Conservation (phyloP, 441 rosid species). For the Erodium texanum region DNA sequence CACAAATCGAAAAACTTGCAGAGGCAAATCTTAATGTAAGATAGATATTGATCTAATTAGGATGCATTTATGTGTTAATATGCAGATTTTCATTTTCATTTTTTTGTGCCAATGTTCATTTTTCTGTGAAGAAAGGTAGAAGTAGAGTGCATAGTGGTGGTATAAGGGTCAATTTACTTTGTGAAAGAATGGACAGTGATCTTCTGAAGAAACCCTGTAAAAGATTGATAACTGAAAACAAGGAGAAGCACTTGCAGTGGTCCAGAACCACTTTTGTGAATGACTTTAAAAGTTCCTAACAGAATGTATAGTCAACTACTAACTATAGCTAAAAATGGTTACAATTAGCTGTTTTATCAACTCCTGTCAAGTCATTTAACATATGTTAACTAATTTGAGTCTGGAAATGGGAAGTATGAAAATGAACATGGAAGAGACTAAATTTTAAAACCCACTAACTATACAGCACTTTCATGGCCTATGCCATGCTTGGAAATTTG, state of each 20-base stretch:
- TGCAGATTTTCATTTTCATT: neutral
- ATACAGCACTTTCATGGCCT: neutral
- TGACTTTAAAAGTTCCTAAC: neutral
- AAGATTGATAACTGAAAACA: conserved; percentile 3
- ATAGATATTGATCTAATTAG: conserved; percentile 17
- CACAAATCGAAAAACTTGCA: conserved; percentile 73
- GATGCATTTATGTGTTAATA: neutral
- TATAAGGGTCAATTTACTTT: neutral
- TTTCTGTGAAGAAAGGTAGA: neutral
- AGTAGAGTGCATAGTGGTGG: neutral
- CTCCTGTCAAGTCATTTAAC: too few species aligned
- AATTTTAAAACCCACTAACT: neutral
- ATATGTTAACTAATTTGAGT: neutral
- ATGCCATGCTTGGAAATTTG: conserved; percentile 1
- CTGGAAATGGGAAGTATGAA: neutral
- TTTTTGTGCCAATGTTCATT: neutral
- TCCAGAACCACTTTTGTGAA: neutral
- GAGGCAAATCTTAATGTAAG: conserved; percentile 91
- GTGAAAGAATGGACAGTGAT: neutral
- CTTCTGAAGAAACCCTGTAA: neutral
- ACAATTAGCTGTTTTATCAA: too few species aligned
- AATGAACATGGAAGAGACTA: neutral
- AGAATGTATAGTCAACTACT: neutral
- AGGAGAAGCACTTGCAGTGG: neutral
- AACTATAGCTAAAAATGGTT: too few species aligned